These are phyloP conservation scores for Nakaseomyces bracarensis DNA, from an alignment of 1,139 yeast genomes.

Conservation along the genomic window DNA sequence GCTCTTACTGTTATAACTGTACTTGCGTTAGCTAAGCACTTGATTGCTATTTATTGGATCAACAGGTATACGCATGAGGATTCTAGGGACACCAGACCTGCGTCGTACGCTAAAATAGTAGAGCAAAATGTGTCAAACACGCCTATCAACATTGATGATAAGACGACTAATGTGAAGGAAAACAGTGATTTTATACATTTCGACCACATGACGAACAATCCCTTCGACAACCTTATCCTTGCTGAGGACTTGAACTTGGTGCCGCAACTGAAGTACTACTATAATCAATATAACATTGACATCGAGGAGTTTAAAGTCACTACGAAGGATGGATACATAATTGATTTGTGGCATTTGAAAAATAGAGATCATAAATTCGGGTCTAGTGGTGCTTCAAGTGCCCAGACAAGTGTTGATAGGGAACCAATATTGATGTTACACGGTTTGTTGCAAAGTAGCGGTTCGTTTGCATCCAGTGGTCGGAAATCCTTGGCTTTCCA, in stretches of 20 bases:
- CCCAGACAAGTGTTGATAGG: conserved; percentile 28
- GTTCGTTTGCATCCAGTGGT: conserved; percentile 75
- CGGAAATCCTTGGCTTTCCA: conserved; percentile 63
- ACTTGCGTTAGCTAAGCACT: conserved; percentile 16
- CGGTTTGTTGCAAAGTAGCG: conserved; percentile 81
- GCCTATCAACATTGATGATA: conserved; percentile 1
- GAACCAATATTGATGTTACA: conserved; percentile 69
- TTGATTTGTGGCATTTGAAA: conserved; percentile 54
- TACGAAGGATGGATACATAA: conserved; percentile 74
- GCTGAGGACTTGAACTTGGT: conserved; percentile 33
- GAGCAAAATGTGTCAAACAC: conserved; percentile 3
- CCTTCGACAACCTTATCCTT: conserved; percentile 20
- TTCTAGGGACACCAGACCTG: conserved; percentile 6
- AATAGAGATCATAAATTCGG: conserved; percentile 5
- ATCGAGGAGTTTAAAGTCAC: conserved; percentile 51
- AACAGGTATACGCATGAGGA: conserved; percentile 4
- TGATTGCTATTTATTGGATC: conserved; percentile 6
- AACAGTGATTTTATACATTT: conserved; percentile 6
- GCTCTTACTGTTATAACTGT: conserved; percentile 18
- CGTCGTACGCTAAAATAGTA: conserved; percentile 1
- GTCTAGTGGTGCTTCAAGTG: conserved; percentile 25
- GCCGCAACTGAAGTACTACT: conserved; percentile 57
- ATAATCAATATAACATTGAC: conserved; percentile 49
- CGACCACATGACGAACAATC: conserved; percentile 13
- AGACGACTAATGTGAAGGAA: background rate